phyloP scores from a whole-genome alignment of 2,329 filamentous ascomycete species.

The Cladophialophora yegresii region DNA sequence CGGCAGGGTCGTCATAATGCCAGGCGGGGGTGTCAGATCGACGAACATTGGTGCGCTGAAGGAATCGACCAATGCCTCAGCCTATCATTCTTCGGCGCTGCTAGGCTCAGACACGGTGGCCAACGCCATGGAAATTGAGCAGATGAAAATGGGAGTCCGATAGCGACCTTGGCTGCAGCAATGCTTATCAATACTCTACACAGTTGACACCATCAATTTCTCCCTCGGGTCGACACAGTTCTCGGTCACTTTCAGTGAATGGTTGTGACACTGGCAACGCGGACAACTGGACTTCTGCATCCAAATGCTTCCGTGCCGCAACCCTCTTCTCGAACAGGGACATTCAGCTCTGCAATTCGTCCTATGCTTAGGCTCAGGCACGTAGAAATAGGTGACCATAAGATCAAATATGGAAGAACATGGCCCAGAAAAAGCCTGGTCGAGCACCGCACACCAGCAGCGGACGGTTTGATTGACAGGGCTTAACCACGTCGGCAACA shows the following conservation, averaged over 20 bases:
- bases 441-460: constrained; percentile 43
- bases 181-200: neutral
- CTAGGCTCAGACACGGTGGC: constrained; percentile 7
- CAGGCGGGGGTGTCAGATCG: constrained; percentile 55
- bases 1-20: constrained; percentile 48
- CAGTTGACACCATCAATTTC: neutral
- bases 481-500: constrained; percentile 43
- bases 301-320: constrained; percentile 42
- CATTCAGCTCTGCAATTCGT: constrained; percentile 47
- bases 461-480: constrained; percentile 37
- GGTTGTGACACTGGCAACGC: neutral
- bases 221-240: neutral
- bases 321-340: constrained; percentile 46
- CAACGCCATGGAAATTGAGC: constrained; percentile 1
- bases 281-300: neutral
- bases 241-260: neutral
- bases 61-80: constrained; percentile 3
- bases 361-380: constrained; percentile 48
- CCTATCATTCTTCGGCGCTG: constrained; percentile 23
- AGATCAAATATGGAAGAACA: constrained; percentile 40
- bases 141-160: constrained; percentile 2
- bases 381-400: constrained; percentile 46
- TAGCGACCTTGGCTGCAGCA: neutral
- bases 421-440: constrained; percentile 47
- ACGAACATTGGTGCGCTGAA: constrained; percentile 42